Base-by-base conservation (phyloP, 495 filamentous ascomycete genomes). In the Penicillium cosmopolitanum region DNA sequence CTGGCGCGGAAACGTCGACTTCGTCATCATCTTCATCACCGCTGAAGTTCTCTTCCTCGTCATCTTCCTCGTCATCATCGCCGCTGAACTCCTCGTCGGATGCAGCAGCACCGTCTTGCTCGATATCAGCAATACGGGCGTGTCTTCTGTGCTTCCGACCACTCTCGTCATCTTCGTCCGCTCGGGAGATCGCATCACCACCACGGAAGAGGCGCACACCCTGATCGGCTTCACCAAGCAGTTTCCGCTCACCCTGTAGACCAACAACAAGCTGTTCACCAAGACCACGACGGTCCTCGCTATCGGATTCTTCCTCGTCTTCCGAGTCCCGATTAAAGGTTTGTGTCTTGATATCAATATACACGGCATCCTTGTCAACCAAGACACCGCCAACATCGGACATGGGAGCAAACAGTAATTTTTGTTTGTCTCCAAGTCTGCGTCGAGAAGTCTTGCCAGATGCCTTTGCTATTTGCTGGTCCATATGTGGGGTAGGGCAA, bases 371-470 rank as follows among this genome's bases (percentile, higher is more conserved):
- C 59, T 89, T 91, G 64, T 92, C 89, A 5, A 92, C 87, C 69
- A 92, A 71, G 4, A 98, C 87, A 64, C 95, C 95, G 62, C 93
- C 94, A 34, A 96, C 91, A 77, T 98, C 95, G 51, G 91, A 95
- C 93, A 98, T 98, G 15, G 95, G 95, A 13, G 96, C 95, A 75
- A 96, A 96, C 4, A 98, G 81, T 57, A 95, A 80, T 74, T 97
- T 97, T 67, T 97, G 92, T 71, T 97, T 97, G 68, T 98, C 95
- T 34, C 93, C 94, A 36, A 98, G 73, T 53, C 92, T 79, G 66
- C 87, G 85, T 58, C 91, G 79, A 12, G 84, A 84, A 3, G 82
- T 81, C 69, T 96, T 97, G 1, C 95, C 96, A 1, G 86, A 86
- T 6, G 84, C 84, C 66, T 93, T 96, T 23, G 88, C 89, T 23